Evolutionary conservation across 805 yeast species (phyloP).

Genomic region (Teunomyces tritomae): DNA sequence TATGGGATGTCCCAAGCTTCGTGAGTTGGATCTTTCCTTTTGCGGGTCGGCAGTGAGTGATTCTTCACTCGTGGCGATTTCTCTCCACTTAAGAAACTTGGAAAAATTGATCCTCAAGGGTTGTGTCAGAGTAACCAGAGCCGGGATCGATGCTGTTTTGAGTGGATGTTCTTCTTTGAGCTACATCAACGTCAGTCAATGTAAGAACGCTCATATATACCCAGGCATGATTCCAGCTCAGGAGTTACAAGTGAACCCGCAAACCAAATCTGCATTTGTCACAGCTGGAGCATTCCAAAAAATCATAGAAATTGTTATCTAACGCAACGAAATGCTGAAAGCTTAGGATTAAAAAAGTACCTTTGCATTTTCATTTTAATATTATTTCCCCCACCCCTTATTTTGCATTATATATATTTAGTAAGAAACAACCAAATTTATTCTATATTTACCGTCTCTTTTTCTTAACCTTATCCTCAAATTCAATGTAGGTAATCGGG

Average conservation of each 20-base stretch:
- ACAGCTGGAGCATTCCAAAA: constrained; percentile 52
- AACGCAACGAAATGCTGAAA: too few species aligned
- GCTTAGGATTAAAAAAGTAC: too few species aligned
- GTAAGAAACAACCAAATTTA: neutral
- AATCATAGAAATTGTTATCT: constrained; percentile 57
- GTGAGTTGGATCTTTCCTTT: constrained; percentile 58
- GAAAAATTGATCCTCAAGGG: constrained; percentile 57
- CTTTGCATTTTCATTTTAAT: constrained; percentile 6
- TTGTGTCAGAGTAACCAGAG: constrained; percentile 72
- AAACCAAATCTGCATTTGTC: constrained; percentile 57
- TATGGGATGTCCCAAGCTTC: constrained; percentile 59
- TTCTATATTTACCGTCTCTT: constrained; percentile 32
- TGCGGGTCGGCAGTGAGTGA: constrained; percentile 83
- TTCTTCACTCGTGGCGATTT: constrained; percentile 58
- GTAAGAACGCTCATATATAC: constrained; percentile 64
- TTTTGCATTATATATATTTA: constrained; percentile 2
- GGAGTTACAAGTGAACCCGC: constrained; percentile 47
- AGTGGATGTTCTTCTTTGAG: constrained; percentile 53
- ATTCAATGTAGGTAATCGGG: constrained; percentile 60
- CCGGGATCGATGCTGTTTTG: constrained; percentile 68
- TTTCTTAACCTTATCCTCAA: constrained; percentile 58
- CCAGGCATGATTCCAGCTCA: constrained; percentile 62
- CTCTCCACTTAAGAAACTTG: constrained; percentile 50
- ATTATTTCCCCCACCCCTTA: neutral
- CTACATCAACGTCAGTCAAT: constrained; percentile 63